phyloP scores from a whole-genome alignment of 2,329 filamentous ascomycete species.

The Epichloe hybrida region DNA sequence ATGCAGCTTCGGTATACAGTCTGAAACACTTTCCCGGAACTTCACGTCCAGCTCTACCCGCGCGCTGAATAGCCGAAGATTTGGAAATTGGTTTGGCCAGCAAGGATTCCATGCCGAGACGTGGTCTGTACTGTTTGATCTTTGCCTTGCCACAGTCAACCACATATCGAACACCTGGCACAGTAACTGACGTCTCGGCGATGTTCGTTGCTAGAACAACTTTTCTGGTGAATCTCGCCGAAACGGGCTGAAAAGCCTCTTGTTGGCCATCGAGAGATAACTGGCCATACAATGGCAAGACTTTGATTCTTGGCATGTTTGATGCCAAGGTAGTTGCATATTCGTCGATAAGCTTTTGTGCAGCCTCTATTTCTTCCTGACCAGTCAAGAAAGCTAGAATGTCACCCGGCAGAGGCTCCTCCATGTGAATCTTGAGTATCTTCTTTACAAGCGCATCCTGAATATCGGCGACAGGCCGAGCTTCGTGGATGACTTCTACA shows the following conservation, averaged over 20 bases:
- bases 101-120: conserved; percentile 79
- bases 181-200: conserved; percentile 95
- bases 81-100: conserved; percentile 84
- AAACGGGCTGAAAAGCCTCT: conserved; percentile 65
- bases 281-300: conserved; percentile 79
- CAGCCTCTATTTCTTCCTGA: conserved; percentile 78
- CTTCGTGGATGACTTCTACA: conserved; percentile 64
- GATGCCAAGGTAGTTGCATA: conserved; percentile 59
- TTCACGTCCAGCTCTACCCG: conserved; percentile 87
- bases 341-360: conserved; percentile 70
- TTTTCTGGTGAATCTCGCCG: conserved; percentile 63
- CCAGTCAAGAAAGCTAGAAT: conserved; percentile 86
- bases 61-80: conserved; percentile 82
- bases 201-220: conserved; percentile 92
- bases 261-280: conserved; percentile 79
- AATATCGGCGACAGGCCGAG: conserved; percentile 63
- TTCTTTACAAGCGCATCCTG: conserved; percentile 68
- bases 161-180: conserved; percentile 82
- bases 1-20: conserved; percentile 73
- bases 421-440: conserved; percentile 75
- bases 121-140: conserved; percentile 76
- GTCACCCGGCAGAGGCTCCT: conserved; percentile 85
- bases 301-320: conserved; percentile 57
- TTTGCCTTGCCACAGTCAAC: conserved; percentile 91
- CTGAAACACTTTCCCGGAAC: conserved; percentile 80